Conservation (phyloP, 2,329 filamentous ascomycete species). For the Trichoderma sp. region DNA sequence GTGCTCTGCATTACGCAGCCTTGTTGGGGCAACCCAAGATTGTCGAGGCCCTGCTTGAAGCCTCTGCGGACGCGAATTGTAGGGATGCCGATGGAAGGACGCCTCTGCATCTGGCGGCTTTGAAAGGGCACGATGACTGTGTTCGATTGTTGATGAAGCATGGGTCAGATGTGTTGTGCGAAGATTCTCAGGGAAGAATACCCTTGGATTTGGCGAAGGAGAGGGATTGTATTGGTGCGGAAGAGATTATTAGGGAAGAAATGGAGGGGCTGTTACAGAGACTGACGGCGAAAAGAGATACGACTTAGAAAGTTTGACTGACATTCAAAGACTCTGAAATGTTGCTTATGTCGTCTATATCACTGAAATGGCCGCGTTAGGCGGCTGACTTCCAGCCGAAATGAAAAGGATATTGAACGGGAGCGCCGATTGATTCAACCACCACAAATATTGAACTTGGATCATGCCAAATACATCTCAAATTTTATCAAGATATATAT, state of each 20-base stretch:
- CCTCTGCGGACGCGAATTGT: slow-evolving; percentile 2
- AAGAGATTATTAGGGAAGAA: neutral
- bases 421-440: neutral
- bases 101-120: slow-evolving; percentile 6
- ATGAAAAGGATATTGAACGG: neutral
- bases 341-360: neutral
- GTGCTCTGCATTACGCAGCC: neutral
- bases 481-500: neutral
- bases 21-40: neutral
- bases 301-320: too few species aligned
- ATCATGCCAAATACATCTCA: neutral
- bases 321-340: neutral
- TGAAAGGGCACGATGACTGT: neutral
- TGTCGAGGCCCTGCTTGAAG: neutral
- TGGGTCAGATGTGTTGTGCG: neutral
- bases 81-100: slow-evolving; percentile 9
- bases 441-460: neutral
- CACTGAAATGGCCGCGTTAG: neutral
- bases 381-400: neutral
- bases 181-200: neutral
- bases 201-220: slow-evolving; percentile 3
- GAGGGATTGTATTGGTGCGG: neutral
- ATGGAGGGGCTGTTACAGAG: neutral
- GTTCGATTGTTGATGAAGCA: slow-evolving; percentile 1
- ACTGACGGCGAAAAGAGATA: neutral